These are phyloP conservation scores for Spiromastix sp. DNA, from an alignment of 2,329 filamentous ascomycete genomes.

Conservation along the genomic window DNA sequence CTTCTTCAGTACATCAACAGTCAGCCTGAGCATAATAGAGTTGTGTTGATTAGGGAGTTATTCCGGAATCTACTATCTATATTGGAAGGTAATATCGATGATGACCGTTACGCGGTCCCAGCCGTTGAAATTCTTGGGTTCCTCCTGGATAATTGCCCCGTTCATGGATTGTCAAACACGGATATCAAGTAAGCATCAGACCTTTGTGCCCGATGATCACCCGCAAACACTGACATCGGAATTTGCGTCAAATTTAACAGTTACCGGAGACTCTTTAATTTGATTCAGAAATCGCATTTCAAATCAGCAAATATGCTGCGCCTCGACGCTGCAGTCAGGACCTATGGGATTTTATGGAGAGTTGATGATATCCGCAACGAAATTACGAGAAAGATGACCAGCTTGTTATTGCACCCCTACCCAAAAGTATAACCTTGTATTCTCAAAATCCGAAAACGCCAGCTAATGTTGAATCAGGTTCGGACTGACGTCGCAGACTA, in stretches of 20 bases:
- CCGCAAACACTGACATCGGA: neutral
- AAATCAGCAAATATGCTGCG: constrained; percentile 75
- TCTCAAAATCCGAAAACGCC: no score
- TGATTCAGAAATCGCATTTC: constrained; percentile 69
- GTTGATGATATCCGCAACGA: constrained; percentile 41
- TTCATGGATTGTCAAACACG: constrained; percentile 34
- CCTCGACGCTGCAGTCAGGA: constrained; percentile 65
- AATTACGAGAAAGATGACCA: constrained; percentile 58
- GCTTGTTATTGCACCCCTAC: constrained; percentile 71
- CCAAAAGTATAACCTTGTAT: constrained; percentile 50
- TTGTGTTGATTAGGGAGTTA: constrained; percentile 33
- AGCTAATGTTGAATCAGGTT: no score
- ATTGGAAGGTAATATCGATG: constrained; percentile 40
- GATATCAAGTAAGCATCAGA: constrained; percentile 22
- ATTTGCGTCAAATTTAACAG: constrained; percentile 19
- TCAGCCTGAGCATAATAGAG: constrained; percentile 18
- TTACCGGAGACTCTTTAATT: constrained; percentile 54
- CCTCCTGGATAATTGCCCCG: constrained; percentile 53
- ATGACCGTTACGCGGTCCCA: constrained; percentile 65
- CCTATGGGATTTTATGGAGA: constrained; percentile 63
- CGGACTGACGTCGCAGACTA: constrained; percentile 26
- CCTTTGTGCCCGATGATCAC: neutral
- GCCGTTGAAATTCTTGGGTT: constrained; percentile 69
- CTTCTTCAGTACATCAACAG: constrained; percentile 27
- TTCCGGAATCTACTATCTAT: constrained; percentile 45